phyloP scores from a whole-genome alignment of 2,329 filamentous ascomycete genomes.

The Albophoma yamanashiensis region DNA sequence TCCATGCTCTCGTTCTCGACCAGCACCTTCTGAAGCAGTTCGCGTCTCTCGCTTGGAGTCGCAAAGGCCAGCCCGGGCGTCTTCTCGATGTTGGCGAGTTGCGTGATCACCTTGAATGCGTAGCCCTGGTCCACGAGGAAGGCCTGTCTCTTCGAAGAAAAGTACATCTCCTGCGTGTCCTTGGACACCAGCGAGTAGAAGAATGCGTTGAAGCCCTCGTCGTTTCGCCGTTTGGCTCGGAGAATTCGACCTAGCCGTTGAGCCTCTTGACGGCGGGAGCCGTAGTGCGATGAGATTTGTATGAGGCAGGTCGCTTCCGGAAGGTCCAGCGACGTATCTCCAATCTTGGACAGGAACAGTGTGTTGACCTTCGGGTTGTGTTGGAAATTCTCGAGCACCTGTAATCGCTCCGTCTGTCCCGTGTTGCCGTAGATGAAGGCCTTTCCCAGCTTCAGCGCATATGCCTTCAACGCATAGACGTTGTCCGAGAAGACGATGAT shows the following conservation, averaged over 20 bases:
- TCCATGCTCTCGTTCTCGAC: slow-evolving; percentile 74
- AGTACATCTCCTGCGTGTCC: slow-evolving; percentile 96
- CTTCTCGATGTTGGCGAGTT: slow-evolving; percentile 81
- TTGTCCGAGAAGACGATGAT: slow-evolving; percentile 98
- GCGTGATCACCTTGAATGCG: slow-evolving; percentile 97
- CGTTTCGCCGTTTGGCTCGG: slow-evolving; percentile 87
- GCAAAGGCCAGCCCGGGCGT: slow-evolving; percentile 72
- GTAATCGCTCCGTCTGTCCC: slow-evolving; percentile 71
- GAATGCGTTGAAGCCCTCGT: slow-evolving; percentile 98
- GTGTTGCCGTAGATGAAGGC: slow-evolving; percentile 89
- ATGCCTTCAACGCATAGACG: slow-evolving; percentile 80
- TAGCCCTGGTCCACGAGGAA: slow-evolving; percentile 98
- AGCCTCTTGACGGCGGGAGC: slow-evolving; percentile 91
- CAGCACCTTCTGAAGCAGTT: slow-evolving; percentile 80
- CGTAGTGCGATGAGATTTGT: slow-evolving; percentile 95
- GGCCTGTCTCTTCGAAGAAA: slow-evolving; percentile 90
- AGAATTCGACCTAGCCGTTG: slow-evolving; percentile 89
- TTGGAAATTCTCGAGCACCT: slow-evolving; percentile 89
- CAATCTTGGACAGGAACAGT: slow-evolving; percentile 93
- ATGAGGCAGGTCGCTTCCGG: slow-evolving; percentile 95
- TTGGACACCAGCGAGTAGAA: slow-evolving; percentile 98
- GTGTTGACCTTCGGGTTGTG: slow-evolving; percentile 85
- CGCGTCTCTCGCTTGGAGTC: slow-evolving; percentile 68
- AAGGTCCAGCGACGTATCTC: slow-evolving; percentile 93
- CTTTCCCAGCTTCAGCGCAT: slow-evolving; percentile 75